Conservation (phyloP, 306 rosid genomes). For the Castanea mollissima region DNA sequence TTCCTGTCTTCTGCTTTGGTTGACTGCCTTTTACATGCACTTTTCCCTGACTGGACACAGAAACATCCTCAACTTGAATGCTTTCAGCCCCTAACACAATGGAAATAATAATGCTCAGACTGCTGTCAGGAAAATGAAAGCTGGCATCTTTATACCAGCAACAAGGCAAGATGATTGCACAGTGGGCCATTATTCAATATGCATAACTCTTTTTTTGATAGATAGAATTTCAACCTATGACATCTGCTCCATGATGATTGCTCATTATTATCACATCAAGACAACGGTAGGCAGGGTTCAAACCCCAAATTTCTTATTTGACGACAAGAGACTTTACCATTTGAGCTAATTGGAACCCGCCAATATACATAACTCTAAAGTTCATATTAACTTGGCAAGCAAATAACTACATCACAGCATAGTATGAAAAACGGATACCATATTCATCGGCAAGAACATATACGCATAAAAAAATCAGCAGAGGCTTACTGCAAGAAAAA, state of each 20-base stretch:
- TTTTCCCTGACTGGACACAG: slow-evolving; percentile 59
- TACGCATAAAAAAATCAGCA: background rate
- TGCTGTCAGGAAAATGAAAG: slow-evolving; percentile 4
- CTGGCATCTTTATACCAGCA: background rate
- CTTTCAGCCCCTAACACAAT: slow-evolving; percentile 47
- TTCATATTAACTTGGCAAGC: background rate
- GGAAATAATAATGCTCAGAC: slow-evolving; percentile 10
- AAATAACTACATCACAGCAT: background rate
- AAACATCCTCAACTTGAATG: slow-evolving; percentile 48
- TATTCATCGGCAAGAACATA: background rate
- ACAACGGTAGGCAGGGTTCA: no score
- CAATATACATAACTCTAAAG: background rate
- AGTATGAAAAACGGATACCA: background rate
- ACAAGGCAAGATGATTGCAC: slow-evolving; percentile 14
- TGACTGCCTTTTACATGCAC: slow-evolving; percentile 52
- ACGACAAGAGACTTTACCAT: no score
- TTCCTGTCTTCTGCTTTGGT: slow-evolving; percentile 60
- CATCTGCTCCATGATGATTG: no score
- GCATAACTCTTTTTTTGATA: background rate
- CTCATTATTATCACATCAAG: no score
- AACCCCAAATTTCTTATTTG: no score
- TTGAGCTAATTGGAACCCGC: no score
- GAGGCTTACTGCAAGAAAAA: background rate
- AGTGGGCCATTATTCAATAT: slow-evolving; percentile 4
- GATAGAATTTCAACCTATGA: no score